Evolutionary conservation across 371 early-diverging fungal genomes (phyloP), one percentile per base, ranked within the genome.

Genomic region (Phascolomyces articulosus): DNA sequence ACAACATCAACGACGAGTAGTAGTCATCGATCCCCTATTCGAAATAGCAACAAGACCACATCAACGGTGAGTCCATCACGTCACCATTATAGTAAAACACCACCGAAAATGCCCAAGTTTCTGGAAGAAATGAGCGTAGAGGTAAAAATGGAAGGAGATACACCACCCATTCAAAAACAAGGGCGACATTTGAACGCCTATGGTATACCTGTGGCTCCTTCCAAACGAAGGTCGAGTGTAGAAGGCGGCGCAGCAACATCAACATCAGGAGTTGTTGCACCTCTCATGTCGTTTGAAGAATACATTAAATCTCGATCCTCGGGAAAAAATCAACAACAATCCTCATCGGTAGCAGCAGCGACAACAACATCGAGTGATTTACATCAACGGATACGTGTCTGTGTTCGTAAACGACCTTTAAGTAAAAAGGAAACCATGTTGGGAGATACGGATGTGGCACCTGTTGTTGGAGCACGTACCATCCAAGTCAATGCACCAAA

Each of bases 381-480:
- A 48, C 78, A 78, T 51, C 94, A 93, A 51, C 84, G 90, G 59
- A 98, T 98, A 67, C 91, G 96, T 51, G 99, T 98, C 24, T 98
- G 98, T 69, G 97, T 98, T 29, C 87, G 99, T 58, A 98, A 98
- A 77, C 84, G 99, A 40, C 99, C 99, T 2, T 75, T 98, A 23
- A 96, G 85, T 78, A 83, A 78, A 66, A 93, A 91, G 67, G 99
- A 98, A 72, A 28, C 82, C 28, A 78, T 77, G 27, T 70, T 78
- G 8, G 90, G 87, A 34, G 96, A 97, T 58, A 78, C 71, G 26
- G 99, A 98, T 70, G 93, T 98, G 58, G 91, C 93, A 9, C 75
- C 76, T 10, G 81, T 91, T 3, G 66, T 73, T 13, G 88, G 93
- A 18, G 72, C 87, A 16, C 76, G 92, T 21, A 87, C 87, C 8